Evolutionary conservation across 768 basidiomycete species (phyloP).

Genomic region (Omphalotus guepiniiformis): DNA sequence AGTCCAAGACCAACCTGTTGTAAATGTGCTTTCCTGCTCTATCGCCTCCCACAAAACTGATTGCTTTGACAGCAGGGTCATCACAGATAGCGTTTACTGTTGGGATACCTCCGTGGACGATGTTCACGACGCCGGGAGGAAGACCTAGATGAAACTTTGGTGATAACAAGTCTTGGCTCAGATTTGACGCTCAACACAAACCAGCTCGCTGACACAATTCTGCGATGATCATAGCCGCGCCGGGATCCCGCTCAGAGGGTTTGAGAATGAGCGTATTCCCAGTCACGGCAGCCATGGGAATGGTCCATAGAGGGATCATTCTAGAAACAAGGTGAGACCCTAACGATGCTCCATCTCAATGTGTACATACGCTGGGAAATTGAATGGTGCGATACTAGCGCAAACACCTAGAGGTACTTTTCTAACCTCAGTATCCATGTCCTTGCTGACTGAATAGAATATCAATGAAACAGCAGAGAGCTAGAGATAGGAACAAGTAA

Average conservation of each 20-base stretch:
- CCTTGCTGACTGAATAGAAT: slow-evolving; percentile 65
- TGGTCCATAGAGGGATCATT: slow-evolving; percentile 97
- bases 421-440: slow-evolving; percentile 93
- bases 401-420: slow-evolving; percentile 78
- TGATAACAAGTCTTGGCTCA: background rate
- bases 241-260: slow-evolving; percentile 94
- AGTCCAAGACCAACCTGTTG: slow-evolving; percentile 58
- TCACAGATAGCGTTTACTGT: slow-evolving; percentile 96
- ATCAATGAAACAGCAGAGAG: background rate
- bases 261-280: slow-evolving; percentile 95
- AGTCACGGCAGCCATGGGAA: slow-evolving; percentile 82
- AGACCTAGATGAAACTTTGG: slow-evolving; percentile 40
- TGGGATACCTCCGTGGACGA: slow-evolving; percentile 85
- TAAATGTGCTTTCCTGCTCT: slow-evolving; percentile 93
- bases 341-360: no score
- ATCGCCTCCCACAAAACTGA: slow-evolving; percentile 96
- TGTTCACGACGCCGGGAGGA: slow-evolving; percentile 85
- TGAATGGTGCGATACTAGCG: slow-evolving; percentile 80
- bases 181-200: slow-evolving; percentile 19
- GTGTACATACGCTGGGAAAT: slow-evolving; percentile 73
- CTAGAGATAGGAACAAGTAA: slow-evolving; percentile 21
- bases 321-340: slow-evolving; percentile 31
- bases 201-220: slow-evolving; percentile 89
- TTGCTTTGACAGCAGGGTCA: slow-evolving; percentile 85
- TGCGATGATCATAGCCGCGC: slow-evolving; percentile 96